Evolutionary conservation across 306 rosid genomes (phyloP), one percentile per base, ranked within the genome.

Genomic region (Cucurbita moschata): DNA sequence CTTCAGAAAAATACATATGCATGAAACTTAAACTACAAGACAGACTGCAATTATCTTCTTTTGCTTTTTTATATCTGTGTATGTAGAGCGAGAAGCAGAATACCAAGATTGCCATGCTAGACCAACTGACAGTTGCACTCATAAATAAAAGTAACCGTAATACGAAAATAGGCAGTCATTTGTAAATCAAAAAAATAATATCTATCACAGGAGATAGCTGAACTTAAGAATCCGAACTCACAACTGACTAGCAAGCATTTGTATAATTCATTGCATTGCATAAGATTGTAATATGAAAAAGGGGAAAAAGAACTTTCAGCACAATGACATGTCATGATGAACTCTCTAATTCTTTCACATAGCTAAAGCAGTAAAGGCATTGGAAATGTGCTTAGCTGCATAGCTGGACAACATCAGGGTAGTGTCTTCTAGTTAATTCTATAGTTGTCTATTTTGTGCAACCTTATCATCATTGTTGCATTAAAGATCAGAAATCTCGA

Each of bases 391-490:
- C 43, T 15, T 49, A 26, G 18, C 26, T 14, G 7, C 18, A 50
- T 50, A 50, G 35, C 60, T 70, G 30, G 51, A 70, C 16, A 51
- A 50, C 47, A 69, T 69, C 59, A 50, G 42, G 21, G 47, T 9
- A 15, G 57, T 51, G 30, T 35, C 46, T 37, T 70, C 60, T 51
- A 51, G 74, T 70, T 30, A 51, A 15, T 50, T 70, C 30, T 70
- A 14, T 49, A 15, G 21, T 50, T 35, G 46, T 70, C 59, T 70
- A 23, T n/a, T 81, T 84, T 84, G 73, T 75, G 40, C 67, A 78
- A 47, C 82, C 75, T 67, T 76, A 77, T 80, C 78, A 74, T 44
- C 53, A 86, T 80, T 64, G 83, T 81, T 69, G 80, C 76, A 46
- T 70, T 51, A 70, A 51, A 70, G 8, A 70, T 50, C 51, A 70